Percentiles rank a stretch among this genome's conserved stretches.
phyloP scores from a whole-genome alignment of 2,329 filamentous ascomycete genomes.

The Aspergillus sp. region DNA sequence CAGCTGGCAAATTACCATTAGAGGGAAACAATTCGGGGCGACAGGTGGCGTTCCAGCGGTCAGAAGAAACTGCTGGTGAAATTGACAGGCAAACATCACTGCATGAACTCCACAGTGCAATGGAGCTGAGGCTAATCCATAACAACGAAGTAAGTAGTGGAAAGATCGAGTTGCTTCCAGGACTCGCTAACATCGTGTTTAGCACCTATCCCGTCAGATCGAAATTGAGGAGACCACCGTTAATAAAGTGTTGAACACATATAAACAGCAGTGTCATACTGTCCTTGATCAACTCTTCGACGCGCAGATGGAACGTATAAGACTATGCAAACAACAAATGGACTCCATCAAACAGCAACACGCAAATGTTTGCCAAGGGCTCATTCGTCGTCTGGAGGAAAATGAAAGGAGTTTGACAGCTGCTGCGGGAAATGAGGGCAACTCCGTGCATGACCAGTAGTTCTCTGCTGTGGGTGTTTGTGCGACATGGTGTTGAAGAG shows the following conservation, averaged over 20 bases:
- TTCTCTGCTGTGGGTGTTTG: not conserved
- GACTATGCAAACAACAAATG: conserved; percentile 31
- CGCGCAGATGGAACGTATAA: conserved; percentile 40
- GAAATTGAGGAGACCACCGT: conserved; percentile 49
- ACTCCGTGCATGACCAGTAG: not conserved
- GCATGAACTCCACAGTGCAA: conserved; percentile 13
- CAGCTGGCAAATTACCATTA: not conserved
- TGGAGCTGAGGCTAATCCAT: conserved; percentile 26
- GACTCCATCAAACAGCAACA: conserved; percentile 29
- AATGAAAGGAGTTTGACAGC: conserved; percentile 20
- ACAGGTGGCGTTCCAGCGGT: no score
- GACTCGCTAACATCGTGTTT: conserved; percentile 1
- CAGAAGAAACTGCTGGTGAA: not conserved
- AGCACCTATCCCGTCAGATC: conserved; percentile 48
- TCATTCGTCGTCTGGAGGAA: conserved; percentile 30
- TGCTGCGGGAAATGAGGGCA: not conserved
- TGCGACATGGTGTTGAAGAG: not conserved
- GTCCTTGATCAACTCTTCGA: conserved; percentile 45
- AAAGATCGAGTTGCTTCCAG: not conserved
- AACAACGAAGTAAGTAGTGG: conserved; percentile 31
- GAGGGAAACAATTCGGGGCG: not conserved
- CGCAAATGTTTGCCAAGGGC: conserved; percentile 27
- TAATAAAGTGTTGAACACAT: conserved; percentile 45
- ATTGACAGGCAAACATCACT: conserved; percentile 8
- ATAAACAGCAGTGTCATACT: conserved; percentile 43